A percentile compares a stretch with the other conserved stretches of the same genome.
Evolutionary conservation across 108 stramenopile species (phyloP).

Genomic region (Stephanodiscus triporus): DNA sequence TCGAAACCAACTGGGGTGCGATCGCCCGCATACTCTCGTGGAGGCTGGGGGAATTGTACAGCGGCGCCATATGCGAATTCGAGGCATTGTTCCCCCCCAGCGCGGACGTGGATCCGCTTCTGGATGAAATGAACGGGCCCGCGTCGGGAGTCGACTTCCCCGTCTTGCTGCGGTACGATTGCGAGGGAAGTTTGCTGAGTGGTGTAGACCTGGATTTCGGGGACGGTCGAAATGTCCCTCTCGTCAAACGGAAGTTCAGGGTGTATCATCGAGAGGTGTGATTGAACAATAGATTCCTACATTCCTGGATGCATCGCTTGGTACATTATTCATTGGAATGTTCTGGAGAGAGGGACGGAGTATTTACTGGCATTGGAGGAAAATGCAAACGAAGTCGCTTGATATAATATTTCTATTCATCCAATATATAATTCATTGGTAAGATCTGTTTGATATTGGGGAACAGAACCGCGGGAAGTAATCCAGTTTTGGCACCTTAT

Average conservation of each 20-base stretch:
- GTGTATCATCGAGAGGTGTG: slow-evolving; percentile 21
- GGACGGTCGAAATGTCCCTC: not conserved
- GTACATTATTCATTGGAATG: not conserved
- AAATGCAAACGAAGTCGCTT: too few species aligned
- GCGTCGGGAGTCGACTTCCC: not conserved
- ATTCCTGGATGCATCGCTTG: not conserved
- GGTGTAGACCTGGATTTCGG: slow-evolving; percentile 9
- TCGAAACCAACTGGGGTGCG: slow-evolving; percentile 14
- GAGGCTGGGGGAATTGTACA: slow-evolving; percentile 17
- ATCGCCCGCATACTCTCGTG: slow-evolving; percentile 15
- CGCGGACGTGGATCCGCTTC: not conserved
- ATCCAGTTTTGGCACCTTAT: too few species aligned
- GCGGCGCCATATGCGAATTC: slow-evolving; percentile 21
- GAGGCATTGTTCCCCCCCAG: slow-evolving; percentile 14
- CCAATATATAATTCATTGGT: too few species aligned
- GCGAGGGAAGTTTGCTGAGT: slow-evolving; percentile 18
- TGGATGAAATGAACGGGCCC: not conserved
- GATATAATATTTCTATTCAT: not conserved
- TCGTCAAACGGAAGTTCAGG: slow-evolving; percentile 9
- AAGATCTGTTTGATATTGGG: too few species aligned
- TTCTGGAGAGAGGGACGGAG: not conserved
- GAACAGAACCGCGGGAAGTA: too few species aligned
- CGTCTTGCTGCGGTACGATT: slow-evolving; percentile 18
- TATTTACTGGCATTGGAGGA: not conserved
- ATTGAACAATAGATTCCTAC: not conserved